Evolutionary conservation across 768 basidiomycete genomes (phyloP), one percentile per base, ranked within the genome.

Genomic region (Leccinum uliginosum): DNA sequence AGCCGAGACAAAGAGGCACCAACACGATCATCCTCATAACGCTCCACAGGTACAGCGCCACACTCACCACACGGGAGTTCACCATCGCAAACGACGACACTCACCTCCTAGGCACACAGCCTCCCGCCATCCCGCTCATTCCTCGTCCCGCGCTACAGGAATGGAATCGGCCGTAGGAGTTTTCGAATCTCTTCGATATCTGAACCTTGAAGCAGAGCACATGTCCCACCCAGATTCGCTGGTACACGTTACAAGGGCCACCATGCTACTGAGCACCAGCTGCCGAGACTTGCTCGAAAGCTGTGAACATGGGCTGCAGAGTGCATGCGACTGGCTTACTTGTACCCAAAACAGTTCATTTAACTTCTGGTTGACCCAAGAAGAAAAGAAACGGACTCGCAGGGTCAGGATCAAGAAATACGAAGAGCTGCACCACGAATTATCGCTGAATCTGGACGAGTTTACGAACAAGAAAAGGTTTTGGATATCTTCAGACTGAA

Each of bases 121-220:
- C 27, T 45, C 69, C 30, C 62, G 67, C 53, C 65, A 68, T 54
- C 49, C 67, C 4, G 63, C 71, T 51, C 74, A 76, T 32, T 65
- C 59, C 6, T 76, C 79, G 0, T 65, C 68, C 30, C 72, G 63
- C 29, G 55, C 60, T 10, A 56, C 65, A 29, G 74, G 69, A 59
- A 62, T 60, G 21, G 40, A 43, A 63, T 73, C 77, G 27, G 80
- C 80, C 0, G 89, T 90, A 1, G 89, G 86, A 2, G 82, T 87
- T 14, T 90, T 90, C 57, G 88, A 90, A 72, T 81, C 81, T 3
- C 83, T 88, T 62, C 71, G 81, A 27, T 90, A 89, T 65, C 73
- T 89, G 55, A 81, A 89, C 59, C 73, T 90, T 3, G 87, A 90
- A 65, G 78, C 80, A 26, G 79, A 71, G 29, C 70, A 79, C 38